Conservation (phyloP, 192 early-diverging fungal genomes). For the Mortierella claussenii region DNA sequence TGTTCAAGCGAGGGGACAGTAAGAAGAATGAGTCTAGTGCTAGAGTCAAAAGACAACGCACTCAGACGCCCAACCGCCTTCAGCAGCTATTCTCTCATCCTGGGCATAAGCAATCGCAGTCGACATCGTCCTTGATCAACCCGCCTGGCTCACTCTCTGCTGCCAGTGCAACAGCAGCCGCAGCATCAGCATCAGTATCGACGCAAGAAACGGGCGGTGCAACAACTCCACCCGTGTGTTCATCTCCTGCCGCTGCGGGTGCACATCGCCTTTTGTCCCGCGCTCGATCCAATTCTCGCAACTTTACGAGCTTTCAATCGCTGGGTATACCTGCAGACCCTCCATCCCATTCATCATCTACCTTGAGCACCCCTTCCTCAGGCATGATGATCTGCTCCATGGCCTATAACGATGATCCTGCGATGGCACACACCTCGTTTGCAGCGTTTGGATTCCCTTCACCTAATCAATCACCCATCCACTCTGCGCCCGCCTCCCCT, state of each 20-base stretch:
- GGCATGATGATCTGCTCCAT: too few relatives aligned
- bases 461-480: slow-evolving; percentile 17
- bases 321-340: slow-evolving; percentile 22
- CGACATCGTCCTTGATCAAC: slow-evolving; percentile 20
- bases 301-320: slow-evolving; percentile 33
- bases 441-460: slow-evolving; percentile 47
- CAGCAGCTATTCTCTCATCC: slow-evolving; percentile 39
- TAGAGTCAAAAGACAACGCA: neutral
- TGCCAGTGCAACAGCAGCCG: too few relatives aligned
- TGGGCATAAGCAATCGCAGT: slow-evolving; percentile 33
- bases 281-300: slow-evolving; percentile 17
- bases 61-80: too few relatives aligned
- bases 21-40: slow-evolving; percentile 3
- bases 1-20: slow-evolving; percentile 19
- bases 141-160: slow-evolving; percentile 1
- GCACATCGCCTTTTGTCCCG: slow-evolving; percentile 5
- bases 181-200: too few relatives aligned
- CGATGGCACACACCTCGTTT: slow-evolving; percentile 31
- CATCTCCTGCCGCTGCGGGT: slow-evolving; percentile 2
- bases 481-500: slow-evolving; percentile 28
- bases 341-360: neutral
- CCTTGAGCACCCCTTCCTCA: too few relatives aligned
- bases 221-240: too few relatives aligned
- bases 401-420: neutral
- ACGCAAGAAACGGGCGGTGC: neutral